phyloP scores from a whole-genome alignment of 352 stramenopile genomes.

The Salisapilia sapeloensis region DNA sequence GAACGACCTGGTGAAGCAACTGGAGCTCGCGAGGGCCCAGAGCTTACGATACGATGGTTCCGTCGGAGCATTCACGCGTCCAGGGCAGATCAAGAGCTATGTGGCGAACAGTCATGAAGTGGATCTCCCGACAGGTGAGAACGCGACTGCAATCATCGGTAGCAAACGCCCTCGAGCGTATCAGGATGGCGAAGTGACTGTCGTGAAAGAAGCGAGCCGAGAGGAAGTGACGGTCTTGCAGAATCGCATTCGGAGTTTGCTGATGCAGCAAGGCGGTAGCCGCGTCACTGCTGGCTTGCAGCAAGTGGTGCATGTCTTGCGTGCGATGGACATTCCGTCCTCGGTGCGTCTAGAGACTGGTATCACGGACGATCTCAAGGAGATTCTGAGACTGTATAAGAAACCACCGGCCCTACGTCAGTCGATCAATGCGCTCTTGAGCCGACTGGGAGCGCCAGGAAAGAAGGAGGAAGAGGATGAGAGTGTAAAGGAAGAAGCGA shows the following conservation, averaged over 20 bases:
- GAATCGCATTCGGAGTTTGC: conserved; percentile 40
- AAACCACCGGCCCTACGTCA: conserved; percentile 69
- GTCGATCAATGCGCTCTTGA: conserved; percentile 46
- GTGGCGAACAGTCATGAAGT: conserved; percentile 31
- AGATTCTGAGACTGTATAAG: conserved; percentile 56
- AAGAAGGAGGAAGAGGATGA: conserved; percentile 27
- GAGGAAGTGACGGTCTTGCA: conserved; percentile 53
- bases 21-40: conserved; percentile 47
- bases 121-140: conserved; percentile 1
- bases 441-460: conserved; percentile 48
- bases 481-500: conserved; percentile 3
- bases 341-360: conserved; percentile 59
- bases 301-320: conserved; percentile 66
- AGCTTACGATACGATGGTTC: conserved; percentile 54
- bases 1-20: conserved; percentile 66
- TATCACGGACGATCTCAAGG: conserved; percentile 57
- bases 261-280: conserved; percentile 30
- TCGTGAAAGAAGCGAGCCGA: conserved; percentile 47
- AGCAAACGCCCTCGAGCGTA: conserved; percentile 41
- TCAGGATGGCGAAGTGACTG: conserved; percentile 33
- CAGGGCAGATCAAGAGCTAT: conserved; percentile 36
- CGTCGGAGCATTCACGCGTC: conserved; percentile 33
- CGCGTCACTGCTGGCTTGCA: conserved; percentile 50
- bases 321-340: conserved; percentile 45
- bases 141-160: conserved; percentile 4